These are phyloP conservation scores for Trametes cinnabarina DNA, from an alignment of 768 basidiomycete genomes.

Conservation along the genomic window DNA sequence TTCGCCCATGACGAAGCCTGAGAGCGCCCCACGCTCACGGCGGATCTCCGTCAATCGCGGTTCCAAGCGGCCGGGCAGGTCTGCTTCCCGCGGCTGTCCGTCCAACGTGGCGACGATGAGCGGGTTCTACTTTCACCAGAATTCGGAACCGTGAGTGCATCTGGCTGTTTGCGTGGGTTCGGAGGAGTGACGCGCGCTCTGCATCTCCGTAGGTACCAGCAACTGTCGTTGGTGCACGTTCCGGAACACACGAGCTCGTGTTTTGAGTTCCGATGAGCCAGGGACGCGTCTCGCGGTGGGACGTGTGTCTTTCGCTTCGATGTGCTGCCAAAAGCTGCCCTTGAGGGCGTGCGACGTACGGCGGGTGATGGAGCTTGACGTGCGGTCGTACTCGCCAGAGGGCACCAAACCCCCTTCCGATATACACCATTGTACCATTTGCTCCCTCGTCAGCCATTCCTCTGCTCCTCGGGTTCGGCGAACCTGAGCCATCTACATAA, in stretches of 20 bases:
- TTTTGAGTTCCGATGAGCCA: constrained; percentile 73
- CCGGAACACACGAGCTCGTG: constrained; percentile 69
- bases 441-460: not conserved
- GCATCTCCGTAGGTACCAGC: constrained; percentile 73
- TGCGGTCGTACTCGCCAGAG: not conserved
- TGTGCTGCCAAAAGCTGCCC: constrained; percentile 12
- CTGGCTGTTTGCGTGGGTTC: not conserved
- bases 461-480: not conserved
- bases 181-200: not conserved
- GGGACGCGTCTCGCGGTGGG: not conserved
- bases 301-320: not conserved
- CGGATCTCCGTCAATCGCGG: constrained; percentile 35
- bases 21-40: constrained; percentile 19
- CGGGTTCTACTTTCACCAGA: constrained; percentile 92
- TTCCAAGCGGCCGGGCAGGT: constrained; percentile 33
- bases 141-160: constrained; percentile 82
- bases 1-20: constrained; percentile 26
- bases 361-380: not conserved
- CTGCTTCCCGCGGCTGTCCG: constrained; percentile 47
- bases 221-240: constrained; percentile 77
- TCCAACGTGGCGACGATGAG: constrained; percentile 69
- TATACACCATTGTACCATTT: constrained; percentile 4
- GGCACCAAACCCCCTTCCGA: not conserved
- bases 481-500: no score
- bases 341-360: not conserved